phyloP scores from a whole-genome alignment of 2,329 filamentous ascomycete genomes.

The Penicillium fuscoglaucum region DNA sequence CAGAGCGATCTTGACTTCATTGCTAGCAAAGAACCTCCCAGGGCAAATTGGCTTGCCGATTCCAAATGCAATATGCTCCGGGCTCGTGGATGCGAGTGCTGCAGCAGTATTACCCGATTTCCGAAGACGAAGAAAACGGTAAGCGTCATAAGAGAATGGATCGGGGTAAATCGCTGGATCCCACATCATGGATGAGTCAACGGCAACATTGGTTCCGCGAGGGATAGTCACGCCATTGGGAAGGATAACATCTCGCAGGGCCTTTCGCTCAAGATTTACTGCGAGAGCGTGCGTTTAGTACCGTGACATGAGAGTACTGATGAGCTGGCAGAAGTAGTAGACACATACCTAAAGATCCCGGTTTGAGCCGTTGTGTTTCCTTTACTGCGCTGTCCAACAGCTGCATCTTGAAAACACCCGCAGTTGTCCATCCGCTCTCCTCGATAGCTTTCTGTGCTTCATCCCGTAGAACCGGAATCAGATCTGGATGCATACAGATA shows the following conservation, averaged over 20 bases:
- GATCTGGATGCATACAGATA: background rate
- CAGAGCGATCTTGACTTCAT: conserved; percentile 29
- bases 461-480: conserved; percentile 2
- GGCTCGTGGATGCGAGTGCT: background rate
- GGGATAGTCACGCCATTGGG: background rate
- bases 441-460: conserved; percentile 10
- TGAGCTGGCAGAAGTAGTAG: background rate
- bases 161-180: background rate
- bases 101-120: background rate
- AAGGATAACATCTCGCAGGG: background rate
- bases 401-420: conserved; percentile 23
- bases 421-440: conserved; percentile 10
- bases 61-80: conserved; percentile 24
- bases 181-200: conserved; percentile 1
- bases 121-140: background rate
- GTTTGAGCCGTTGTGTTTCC: conserved; percentile 17
- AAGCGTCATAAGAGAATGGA: background rate
- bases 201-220: background rate
- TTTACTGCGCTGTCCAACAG: conserved; percentile 21
- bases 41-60: conserved; percentile 31
- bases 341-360: conserved; percentile 2
- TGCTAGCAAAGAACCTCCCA: conserved; percentile 31
- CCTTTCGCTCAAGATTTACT: conserved; percentile 1
- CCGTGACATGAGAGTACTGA: background rate
- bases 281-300: background rate